phyloP scores from a whole-genome alignment of 1,284 basidiomycete genomes.

The Rhizoctonia solani region DNA sequence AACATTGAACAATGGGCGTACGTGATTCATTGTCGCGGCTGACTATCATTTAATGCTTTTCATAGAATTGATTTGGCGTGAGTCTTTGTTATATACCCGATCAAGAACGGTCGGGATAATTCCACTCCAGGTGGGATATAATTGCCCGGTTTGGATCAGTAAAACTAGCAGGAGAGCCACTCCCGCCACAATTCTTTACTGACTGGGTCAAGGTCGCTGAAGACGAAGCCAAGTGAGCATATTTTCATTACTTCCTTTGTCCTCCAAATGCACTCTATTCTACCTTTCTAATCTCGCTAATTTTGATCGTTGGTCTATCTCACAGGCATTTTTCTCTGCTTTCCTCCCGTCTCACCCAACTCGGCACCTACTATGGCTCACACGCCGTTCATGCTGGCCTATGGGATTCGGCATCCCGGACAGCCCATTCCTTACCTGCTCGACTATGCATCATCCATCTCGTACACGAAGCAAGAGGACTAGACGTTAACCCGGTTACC shows the following conservation, averaged over 20 bases:
- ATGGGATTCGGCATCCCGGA: slow-evolving; percentile 81
- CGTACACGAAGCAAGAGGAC: slow-evolving; percentile 84
- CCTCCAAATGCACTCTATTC: background rate
- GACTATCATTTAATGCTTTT: background rate
- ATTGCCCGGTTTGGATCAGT: slow-evolving; percentile 72
- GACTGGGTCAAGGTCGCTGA: slow-evolving; percentile 82
- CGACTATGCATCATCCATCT: slow-evolving; percentile 87
- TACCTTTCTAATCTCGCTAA: background rate
- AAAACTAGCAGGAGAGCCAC: slow-evolving; percentile 49
- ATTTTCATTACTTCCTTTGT: background rate
- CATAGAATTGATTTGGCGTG: slow-evolving; percentile 75
- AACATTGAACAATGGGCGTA: slow-evolving; percentile 93
- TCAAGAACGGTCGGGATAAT: background rate
- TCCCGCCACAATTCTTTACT: slow-evolving; percentile 76
- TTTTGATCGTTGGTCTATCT: background rate
- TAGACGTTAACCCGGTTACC: slow-evolving; percentile 85
- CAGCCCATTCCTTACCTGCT: slow-evolving; percentile 70
- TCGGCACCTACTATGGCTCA: slow-evolving; percentile 75
- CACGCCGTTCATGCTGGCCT: slow-evolving; percentile 76
- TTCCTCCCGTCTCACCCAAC: slow-evolving; percentile 60
- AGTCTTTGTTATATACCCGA: slow-evolving; percentile 42
- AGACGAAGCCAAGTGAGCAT: slow-evolving; percentile 75
- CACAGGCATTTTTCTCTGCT: slow-evolving; percentile 62
- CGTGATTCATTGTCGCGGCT: slow-evolving; percentile 45
- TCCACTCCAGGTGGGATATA: slow-evolving; percentile 72